These are phyloP conservation scores for Podaxis carcinomalis DNA, from an alignment of 768 basidiomycete genomes.

Conservation along the genomic window DNA sequence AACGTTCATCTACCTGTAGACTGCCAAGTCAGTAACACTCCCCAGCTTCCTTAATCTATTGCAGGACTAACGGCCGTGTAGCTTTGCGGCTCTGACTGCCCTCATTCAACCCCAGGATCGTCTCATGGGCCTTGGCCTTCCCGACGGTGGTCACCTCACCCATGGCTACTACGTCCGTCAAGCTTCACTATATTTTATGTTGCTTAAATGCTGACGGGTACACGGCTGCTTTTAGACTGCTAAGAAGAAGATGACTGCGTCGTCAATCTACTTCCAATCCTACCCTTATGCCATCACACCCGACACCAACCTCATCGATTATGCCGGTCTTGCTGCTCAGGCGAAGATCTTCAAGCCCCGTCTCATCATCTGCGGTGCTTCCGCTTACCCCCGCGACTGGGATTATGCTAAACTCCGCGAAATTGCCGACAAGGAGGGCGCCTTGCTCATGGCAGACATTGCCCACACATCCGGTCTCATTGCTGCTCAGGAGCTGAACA, in stretches of 20 bases:
- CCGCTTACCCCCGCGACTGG: constrained; percentile 98
- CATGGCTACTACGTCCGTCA: constrained; percentile 89
- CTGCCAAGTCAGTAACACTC: constrained; percentile 69
- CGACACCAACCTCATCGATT: constrained; percentile 86
- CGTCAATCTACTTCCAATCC: constrained; percentile 99
- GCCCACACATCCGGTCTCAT: constrained; percentile 96
- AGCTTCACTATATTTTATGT: not conserved
- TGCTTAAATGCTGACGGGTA: not conserved
- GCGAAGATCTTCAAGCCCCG: constrained; percentile 95
- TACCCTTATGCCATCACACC: constrained; percentile 87
- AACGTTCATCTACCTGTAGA: constrained; percentile 34
- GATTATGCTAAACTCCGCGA: constrained; percentile 83
- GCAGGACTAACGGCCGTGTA: constrained; percentile 26
- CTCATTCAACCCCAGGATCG: constrained; percentile 96
- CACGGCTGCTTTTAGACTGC: constrained; percentile 57
- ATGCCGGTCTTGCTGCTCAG: constrained; percentile 71
- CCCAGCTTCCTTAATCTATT: constrained; percentile 6
- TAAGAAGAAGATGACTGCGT: constrained; percentile 99
- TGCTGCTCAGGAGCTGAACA: constrained; percentile 85
- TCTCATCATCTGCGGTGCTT: constrained; percentile 95
- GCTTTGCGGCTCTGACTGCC: constrained; percentile 96
- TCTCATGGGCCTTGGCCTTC: constrained; percentile 97
- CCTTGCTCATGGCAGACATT: constrained; percentile 94
- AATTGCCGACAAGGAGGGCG: constrained; percentile 82
- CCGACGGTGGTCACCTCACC: constrained; percentile 95